phyloP scores from a whole-genome alignment of 176 grass and related monocot genomes.

The Saccharum spontaneum region DNA sequence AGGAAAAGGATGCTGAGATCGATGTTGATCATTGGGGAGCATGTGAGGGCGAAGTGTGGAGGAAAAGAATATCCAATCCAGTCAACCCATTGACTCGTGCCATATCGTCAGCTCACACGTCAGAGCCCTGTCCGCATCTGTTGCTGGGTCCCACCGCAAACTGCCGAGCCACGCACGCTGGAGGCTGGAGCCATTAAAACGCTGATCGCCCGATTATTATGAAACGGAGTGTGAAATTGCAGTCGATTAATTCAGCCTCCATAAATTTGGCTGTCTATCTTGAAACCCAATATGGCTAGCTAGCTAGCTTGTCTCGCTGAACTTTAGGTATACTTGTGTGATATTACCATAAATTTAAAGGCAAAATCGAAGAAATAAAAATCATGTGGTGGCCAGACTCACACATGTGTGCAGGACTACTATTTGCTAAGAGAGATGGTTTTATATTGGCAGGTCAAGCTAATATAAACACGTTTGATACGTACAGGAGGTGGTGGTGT shows the following conservation, averaged over 20 bases:
- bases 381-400: not conserved
- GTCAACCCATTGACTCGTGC: conserved; percentile 49
- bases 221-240: not conserved
- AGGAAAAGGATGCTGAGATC: not conserved
- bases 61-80: conserved; percentile 25
- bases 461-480: not conserved
- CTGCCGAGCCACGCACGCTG: not conserved
- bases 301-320: no score
- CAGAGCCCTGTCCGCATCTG: not conserved
- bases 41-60: conserved; percentile 17
- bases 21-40: conserved; percentile 20
- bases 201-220: no score
- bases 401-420: not conserved
- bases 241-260: not conserved
- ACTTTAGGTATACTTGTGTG: no score
- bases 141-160: not conserved
- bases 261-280: no score
- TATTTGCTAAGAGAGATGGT: not conserved
- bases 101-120: conserved; percentile 43
- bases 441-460: not conserved
- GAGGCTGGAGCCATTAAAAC: not conserved
- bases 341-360: no score
- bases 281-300: no score
- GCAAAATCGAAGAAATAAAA: not conserved
- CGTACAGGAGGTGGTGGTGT: not conserved